Evolutionary conservation across 2,329 filamentous ascomycete species (phyloP), one percentile per base, ranked within the genome.

Genomic region (Colletotrichum spinosum): DNA sequence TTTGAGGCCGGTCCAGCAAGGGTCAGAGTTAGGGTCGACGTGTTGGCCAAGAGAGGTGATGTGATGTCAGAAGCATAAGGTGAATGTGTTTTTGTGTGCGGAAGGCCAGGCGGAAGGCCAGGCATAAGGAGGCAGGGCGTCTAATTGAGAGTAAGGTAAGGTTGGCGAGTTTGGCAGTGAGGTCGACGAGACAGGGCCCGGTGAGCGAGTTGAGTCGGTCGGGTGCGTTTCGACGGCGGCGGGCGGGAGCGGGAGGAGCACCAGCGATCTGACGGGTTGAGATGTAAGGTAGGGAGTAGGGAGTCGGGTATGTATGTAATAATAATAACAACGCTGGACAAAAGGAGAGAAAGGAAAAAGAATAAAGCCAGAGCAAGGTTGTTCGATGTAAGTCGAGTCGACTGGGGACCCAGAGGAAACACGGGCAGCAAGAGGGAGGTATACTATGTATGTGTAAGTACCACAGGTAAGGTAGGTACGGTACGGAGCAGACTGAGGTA

Each of bases 221-320:
- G 63, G 63, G 62, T 56, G 62, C 15, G 63, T 62, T 62, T 65
- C 52, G 58, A 48, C 63, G 63, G 48, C 58, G 62, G 46, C 58
- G 63, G 63, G 63, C 63, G 63, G 63, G 63, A 66, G 63, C 63
- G 63, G 63, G 58, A 66, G 63, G 58, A 66, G 53, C 63, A 25
- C 4, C 25, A 66, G 63, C 63, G 62, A 66, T 66, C 58, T 63
- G 52, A 39, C 53, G 63, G 63, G 58, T 55, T 62, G 57, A 51
- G 62, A 65, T 51, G 52, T 52, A 66, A 42, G 52, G 58, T 56
- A 25, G 25, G 25, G 25, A 25, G 25, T 25, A 25, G 25, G 25
- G 25, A 25, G 25, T 25, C 25, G 25, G 25, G 25, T 25, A 25
- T 25, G 25, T 25, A 25, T 25, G 25, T 25, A 25, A 25, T 25